Evolutionary conservation across 768 basidiomycete genomes (phyloP).

Genomic region (Rhodotorula babjevae): DNA sequence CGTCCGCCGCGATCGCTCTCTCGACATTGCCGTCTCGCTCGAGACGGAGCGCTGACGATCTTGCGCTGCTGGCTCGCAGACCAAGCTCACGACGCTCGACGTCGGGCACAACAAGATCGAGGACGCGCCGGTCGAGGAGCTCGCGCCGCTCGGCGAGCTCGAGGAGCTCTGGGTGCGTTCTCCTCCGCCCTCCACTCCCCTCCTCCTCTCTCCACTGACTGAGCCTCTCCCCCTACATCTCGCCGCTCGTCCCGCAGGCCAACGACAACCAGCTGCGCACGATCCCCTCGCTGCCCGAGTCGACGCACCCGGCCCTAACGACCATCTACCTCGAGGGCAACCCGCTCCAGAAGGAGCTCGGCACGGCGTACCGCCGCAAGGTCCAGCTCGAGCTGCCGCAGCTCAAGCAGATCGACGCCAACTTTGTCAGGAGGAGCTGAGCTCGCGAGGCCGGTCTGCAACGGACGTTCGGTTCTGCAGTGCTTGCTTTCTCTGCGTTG

Average conservation of each 20-base stretch:
- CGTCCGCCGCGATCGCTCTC: slow-evolving; percentile 41
- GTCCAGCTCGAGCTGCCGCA: slow-evolving; percentile 82
- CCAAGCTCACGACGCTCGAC: slow-evolving; percentile 77
- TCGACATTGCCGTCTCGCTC: too few relatives aligned
- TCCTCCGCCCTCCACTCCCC: not conserved
- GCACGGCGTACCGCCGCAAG: slow-evolving; percentile 75
- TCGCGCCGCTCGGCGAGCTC: slow-evolving; percentile 69
- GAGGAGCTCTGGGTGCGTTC: slow-evolving; percentile 86
- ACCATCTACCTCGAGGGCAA: slow-evolving; percentile 95
- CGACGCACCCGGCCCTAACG: slow-evolving; percentile 64
- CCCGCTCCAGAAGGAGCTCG: slow-evolving; percentile 77
- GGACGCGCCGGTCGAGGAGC: slow-evolving; percentile 60
- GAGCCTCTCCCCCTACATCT: slow-evolving; percentile 16
- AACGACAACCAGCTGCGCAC: slow-evolving; percentile 79
- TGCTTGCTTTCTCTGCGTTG: not conserved
- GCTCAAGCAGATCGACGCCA: slow-evolving; percentile 90
- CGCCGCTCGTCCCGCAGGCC: too few relatives aligned
- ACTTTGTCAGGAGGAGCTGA: slow-evolving; percentile 52
- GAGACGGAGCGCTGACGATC: not conserved
- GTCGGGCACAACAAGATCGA: slow-evolving; percentile 77
- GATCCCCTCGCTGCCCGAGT: slow-evolving; percentile 61
- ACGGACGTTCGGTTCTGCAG: too few relatives aligned
- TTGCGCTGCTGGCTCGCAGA: slow-evolving; percentile 43
- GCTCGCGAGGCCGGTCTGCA: too few relatives aligned
- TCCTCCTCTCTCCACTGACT: not conserved